Conservation (phyloP, 2,329 filamentous ascomycete species). For the Botrytis fabae region DNA sequence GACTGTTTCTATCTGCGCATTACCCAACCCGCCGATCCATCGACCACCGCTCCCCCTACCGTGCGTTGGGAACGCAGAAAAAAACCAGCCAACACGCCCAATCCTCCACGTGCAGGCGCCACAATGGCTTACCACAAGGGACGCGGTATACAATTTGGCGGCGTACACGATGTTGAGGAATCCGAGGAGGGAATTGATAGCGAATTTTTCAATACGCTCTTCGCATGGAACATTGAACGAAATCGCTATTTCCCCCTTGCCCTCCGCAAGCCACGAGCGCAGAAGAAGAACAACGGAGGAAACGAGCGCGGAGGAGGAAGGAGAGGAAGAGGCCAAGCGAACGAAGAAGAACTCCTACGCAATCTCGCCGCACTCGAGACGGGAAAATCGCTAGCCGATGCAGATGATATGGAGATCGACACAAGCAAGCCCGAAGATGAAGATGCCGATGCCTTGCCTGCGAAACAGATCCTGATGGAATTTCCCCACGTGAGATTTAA, state of each 20-base stretch:
- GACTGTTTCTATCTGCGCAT: constrained; percentile 93
- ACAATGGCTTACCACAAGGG: constrained; percentile 96
- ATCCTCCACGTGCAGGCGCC: constrained; percentile 78
- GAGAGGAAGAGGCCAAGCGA: constrained; percentile 78
- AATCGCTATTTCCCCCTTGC: constrained; percentile 89
- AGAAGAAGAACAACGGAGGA: constrained; percentile 59
- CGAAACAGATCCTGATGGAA: constrained; percentile 70
- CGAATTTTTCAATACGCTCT: constrained; percentile 92
- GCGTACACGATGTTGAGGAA: constrained; percentile 89
- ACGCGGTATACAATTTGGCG: constrained; percentile 88
- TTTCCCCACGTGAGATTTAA: constrained; percentile 92
- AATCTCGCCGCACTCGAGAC: constrained; percentile 85
- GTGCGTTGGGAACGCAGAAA: constrained; percentile 93
- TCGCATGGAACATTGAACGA: constrained; percentile 91
- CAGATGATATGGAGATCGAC: constrained; percentile 51
- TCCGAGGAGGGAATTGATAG: constrained; percentile 94
- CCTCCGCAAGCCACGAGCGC: constrained; percentile 71
- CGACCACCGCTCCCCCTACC: constrained; percentile 63
- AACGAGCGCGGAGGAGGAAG: constrained; percentile 58
- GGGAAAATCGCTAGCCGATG: constrained; percentile 62
- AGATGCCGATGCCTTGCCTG: constrained; percentile 52
- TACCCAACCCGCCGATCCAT: constrained; percentile 69
- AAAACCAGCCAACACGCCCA: constrained; percentile 84
- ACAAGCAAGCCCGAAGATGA: constrained; percentile 49
- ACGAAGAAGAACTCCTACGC: constrained; percentile 84